Base-by-base conservation (phyloP, 257 asterid genomes). In the Jasminum sambac region DNA sequence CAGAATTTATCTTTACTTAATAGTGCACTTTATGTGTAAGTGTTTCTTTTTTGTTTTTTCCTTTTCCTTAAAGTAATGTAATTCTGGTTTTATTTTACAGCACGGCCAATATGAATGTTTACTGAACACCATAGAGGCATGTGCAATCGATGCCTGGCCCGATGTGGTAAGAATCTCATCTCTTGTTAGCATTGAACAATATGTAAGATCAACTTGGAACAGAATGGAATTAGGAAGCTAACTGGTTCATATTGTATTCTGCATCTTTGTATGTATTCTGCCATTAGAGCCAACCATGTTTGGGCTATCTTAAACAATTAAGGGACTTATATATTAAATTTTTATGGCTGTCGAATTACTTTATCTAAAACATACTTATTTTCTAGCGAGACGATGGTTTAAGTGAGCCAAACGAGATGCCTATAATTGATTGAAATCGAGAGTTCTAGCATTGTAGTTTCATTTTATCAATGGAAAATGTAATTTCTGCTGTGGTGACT, bases 101-200 rank as follows among this genome's bases (percentile, higher is more conserved):
- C 98, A 94, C 70, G 98, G 99, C 39, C 37, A 63, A 8, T 74
- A 66, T 63, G 99, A 94, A 66, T 94, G 99, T 81, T 59, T 89
- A 55, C 74, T 91, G 84, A 90, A 94, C 84, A 76, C 82, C 61
- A 86, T 94, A 66, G 99, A 94, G 86, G 88, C 96, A 4, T 94
- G 99, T 81, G 98, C 99, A 6, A 91, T 94, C 66, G 86, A 88
- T 84, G 74, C 68, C 70, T 94, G 98, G 99, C 99, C 96, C 42
- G 88, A 85, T 74, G 78, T 89, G 96, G 99, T 94, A 52, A 86
- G 95, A 81, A 37, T 42, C 23, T 38, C 4, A 37, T 42, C 23
- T 38, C 4, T 66, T 58, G 39, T 67, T 61, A 64, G 69, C 62
- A 10, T 23, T 23, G 23, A 46, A 52, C 44, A 42, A n/a, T 41